These are phyloP conservation scores for Mycena rosella DNA, from an alignment of 768 basidiomycete species.

Conservation along the genomic window DNA sequence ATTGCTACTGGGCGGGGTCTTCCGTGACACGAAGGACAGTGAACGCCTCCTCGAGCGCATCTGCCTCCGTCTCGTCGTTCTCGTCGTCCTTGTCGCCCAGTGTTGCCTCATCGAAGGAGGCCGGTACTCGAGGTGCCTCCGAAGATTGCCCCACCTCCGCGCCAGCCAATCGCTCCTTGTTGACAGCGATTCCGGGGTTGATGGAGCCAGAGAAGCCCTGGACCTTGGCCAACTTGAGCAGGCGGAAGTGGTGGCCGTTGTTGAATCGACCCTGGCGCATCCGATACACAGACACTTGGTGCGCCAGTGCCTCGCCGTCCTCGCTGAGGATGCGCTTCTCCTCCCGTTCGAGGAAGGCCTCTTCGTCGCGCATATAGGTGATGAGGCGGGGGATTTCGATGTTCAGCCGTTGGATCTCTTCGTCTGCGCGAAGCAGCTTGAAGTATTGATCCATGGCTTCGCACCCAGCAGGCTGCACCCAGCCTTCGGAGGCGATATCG, in stretches of 20 bases:
- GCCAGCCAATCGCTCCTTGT: not conserved
- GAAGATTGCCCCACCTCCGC: not conserved
- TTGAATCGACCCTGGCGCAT: not conserved
- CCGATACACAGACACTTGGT: not conserved
- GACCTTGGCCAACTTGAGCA: not conserved
- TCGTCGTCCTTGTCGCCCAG: not conserved
- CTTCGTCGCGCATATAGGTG: too few relatives aligned
- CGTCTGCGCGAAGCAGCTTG: not conserved
- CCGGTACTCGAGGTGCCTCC: not conserved
- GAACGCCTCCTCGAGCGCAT: not conserved
- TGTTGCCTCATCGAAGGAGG: not conserved
- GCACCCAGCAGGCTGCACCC: not conserved
- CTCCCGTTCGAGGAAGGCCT: too few relatives aligned
- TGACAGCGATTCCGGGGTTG: not conserved
- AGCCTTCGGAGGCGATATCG: not conserved
- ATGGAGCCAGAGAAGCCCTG: not conserved
- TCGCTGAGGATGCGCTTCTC: not conserved
- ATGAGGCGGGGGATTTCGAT: too few relatives aligned
- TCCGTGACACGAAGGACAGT: not conserved
- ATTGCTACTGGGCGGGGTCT: not conserved
- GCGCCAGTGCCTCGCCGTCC: not conserved
- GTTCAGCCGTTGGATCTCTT: too few relatives aligned
- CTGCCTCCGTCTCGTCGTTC: not conserved
- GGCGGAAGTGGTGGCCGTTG: not conserved
- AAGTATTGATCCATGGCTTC: not conserved